Conservation (phyloP, 306 rosid genomes). For the Lablab purpureus region DNA sequence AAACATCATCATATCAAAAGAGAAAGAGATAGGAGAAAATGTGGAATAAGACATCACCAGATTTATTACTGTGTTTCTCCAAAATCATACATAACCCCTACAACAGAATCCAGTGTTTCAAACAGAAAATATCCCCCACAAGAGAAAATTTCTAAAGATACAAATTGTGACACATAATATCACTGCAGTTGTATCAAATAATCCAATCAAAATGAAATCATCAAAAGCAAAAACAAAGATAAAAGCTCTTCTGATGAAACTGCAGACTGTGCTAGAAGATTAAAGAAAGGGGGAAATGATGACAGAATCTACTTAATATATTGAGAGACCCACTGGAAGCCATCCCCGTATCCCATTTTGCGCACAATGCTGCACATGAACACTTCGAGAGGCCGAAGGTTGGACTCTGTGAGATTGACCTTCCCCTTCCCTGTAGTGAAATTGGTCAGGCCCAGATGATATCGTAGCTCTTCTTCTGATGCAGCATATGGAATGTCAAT, state of each 20-base stretch:
- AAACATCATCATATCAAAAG: neutral
- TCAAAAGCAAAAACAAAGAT: constrained; percentile 46
- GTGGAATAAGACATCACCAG: constrained; percentile 32
- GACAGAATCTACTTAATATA: constrained; percentile 69
- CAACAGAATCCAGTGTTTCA: constrained; percentile 44
- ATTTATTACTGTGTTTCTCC: constrained; percentile 42
- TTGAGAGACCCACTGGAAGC: constrained; percentile 89
- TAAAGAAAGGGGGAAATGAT: constrained; percentile 31
- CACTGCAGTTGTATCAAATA: constrained; percentile 51
- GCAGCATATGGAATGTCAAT: constrained; percentile 86
- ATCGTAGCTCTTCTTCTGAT: constrained; percentile 84
- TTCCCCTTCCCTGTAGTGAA: constrained; percentile 87
- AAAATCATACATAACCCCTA: constrained; percentile 41
- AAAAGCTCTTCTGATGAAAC: constrained; percentile 50
- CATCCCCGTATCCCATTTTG: constrained; percentile 89
- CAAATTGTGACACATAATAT: constrained; percentile 48
- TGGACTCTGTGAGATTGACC: constrained; percentile 68
- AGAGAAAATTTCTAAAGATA: constrained; percentile 35
- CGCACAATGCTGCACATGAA: constrained; percentile 95
- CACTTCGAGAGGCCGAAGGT: constrained; percentile 82
- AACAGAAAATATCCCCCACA: constrained; percentile 31
- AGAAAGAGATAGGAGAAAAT: neutral
- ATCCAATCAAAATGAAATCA: constrained; percentile 43
- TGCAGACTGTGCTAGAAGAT: constrained; percentile 50
- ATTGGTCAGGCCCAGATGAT: constrained; percentile 76